Evolutionary conservation across 1,139 yeast species (phyloP).

Genomic region (Magnusiomyces ingens): DNA sequence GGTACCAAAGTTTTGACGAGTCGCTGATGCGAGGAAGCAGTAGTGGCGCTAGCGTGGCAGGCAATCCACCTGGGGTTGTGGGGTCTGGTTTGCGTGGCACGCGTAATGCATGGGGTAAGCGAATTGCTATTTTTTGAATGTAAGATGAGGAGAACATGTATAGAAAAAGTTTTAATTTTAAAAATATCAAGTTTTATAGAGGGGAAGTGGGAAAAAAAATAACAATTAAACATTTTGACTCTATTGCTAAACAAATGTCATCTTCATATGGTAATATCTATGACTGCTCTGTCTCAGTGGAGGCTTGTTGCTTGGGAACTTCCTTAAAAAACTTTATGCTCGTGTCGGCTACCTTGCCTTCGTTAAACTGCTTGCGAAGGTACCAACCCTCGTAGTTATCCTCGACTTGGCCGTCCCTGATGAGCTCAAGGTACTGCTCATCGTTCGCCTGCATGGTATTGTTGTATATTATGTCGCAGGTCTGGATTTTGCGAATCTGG

Average conservation of each 20-base stretch:
- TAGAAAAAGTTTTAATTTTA: no score
- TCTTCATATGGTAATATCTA: not conserved
- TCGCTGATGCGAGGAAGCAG: no score
- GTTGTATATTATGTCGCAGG: slow-evolving; percentile 22
- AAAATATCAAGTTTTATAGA: no score
- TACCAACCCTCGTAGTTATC: slow-evolving; percentile 2
- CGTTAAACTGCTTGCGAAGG: not conserved
- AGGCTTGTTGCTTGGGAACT: not conserved
- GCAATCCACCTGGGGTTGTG: no score
- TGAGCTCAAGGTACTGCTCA: not conserved
- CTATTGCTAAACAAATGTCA: not conserved
- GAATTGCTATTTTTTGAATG: no score
- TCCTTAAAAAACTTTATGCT: not conserved
- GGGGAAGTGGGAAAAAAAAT: no score
- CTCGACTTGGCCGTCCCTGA: not conserved
- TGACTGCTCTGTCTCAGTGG: not conserved
- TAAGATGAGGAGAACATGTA: no score
- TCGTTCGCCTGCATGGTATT: not conserved
- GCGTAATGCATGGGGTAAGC: no score
- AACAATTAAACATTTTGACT: no score
- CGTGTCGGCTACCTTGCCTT: not conserved
- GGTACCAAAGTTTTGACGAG: no score
- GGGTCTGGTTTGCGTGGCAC: no score
- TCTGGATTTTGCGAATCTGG: slow-evolving; percentile 20
- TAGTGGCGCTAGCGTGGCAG: no score